These are phyloP conservation scores for Flaveria robusta DNA, from an alignment of 129 eudicot species.

Conservation along the genomic window DNA sequence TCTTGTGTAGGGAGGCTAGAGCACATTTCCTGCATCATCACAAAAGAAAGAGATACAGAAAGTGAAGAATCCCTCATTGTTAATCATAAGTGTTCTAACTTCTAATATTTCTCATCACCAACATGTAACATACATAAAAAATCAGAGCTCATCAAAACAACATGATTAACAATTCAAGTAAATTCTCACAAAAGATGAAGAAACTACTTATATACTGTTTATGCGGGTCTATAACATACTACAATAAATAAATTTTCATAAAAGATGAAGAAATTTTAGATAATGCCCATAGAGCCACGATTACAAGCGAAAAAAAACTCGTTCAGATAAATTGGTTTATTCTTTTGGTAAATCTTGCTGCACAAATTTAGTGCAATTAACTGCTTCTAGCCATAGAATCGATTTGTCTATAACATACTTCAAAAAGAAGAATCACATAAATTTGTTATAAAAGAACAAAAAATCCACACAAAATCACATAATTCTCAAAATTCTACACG, in stretches of 20 bases:
- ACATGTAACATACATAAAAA: neutral
- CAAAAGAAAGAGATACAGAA: neutral
- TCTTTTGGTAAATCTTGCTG: neutral
- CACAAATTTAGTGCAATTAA: neutral
- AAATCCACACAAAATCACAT: neutral
- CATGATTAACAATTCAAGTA: neutral
- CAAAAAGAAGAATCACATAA: neutral
- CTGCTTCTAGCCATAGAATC: neutral
- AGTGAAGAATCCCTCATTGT: neutral
- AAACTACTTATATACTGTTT: too few relatives aligned
- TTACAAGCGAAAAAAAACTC: neutral
- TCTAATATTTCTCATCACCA: neutral
- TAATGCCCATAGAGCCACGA: neutral
- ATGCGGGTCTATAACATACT: too few relatives aligned
- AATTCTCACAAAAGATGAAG: neutral
- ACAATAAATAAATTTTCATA: neutral
- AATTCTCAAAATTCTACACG: neutral
- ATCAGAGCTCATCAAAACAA: neutral
- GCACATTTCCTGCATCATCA: constrained; percentile 65
- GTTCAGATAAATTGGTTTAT: neutral
- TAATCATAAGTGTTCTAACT: neutral
- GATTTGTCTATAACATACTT: neutral
- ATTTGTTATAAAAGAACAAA: neutral
- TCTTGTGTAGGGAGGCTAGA: constrained; percentile 84
- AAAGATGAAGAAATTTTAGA: neutral